Evolutionary conservation across 768 basidiomycete species (phyloP), one percentile per base, ranked within the genome.

Genomic region (Mycena metata): DNA sequence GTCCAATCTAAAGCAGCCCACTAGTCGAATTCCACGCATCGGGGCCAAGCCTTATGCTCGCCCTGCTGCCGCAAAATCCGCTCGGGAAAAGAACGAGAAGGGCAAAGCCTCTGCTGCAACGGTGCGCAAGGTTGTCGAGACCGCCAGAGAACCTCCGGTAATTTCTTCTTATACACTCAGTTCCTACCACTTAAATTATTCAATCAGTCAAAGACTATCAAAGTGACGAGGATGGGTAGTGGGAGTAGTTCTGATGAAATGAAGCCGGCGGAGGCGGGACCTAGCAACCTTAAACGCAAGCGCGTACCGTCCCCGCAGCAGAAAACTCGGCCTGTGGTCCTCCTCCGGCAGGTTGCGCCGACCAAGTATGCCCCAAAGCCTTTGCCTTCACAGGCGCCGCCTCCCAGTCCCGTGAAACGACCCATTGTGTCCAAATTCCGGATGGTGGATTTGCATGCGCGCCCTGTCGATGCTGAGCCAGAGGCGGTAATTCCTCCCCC

Each of bases 21-120:
- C 81, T 0, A 89, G 90, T 76, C 83, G 83, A 75, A 91, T 91
- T 72, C 90, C 90, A 19, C 83, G 90, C 66, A 87, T 88, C 46
- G 84, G 83, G 41, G 76, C 76, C 26, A 91, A 90, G 60, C 90
- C 89, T 3, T 91, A 91, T 76, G 78, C 84, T 35, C 83, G 87
- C 65, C 82, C 82, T 56, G 50, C 70, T 43, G 69, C 63, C 4
- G 56, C 26, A 51, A 65, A 43, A 59, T 61, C 58, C 56, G 23
- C 60, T 52, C 67, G 66, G 19, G 65, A 62, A 43, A 46, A 66
- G 46, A 46, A 5, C 50, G 54, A 5, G n/a, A 67, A 65, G 41
- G 54, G 9, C 24, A 67, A 67, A 42, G 55, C 60, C 15, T 42
- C 64, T 21, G 49, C 67, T 54, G 58, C 54, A 8, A 10, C 46